These are phyloP conservation scores for Catharanthus roseus DNA, from an alignment of 257 asterid genomes.

Conservation along the genomic window DNA sequence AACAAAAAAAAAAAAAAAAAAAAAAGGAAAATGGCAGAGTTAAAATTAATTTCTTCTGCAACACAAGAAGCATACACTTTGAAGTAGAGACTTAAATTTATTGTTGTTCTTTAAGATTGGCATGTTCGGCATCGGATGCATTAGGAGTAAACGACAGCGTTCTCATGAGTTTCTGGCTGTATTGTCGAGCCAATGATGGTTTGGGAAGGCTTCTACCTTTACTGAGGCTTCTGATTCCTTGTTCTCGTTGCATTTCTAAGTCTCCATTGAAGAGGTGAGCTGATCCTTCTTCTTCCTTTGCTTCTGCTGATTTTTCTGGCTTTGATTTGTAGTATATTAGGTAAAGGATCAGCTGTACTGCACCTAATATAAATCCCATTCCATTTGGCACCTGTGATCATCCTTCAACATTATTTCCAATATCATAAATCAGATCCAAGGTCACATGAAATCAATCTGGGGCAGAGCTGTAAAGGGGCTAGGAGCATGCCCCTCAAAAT, in stretches of 20 bases:
- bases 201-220: constrained; percentile 43
- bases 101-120: constrained; percentile 1
- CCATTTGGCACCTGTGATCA: constrained; percentile 54
- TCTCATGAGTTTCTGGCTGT: constrained; percentile 30
- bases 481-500: no score
- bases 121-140: constrained; percentile 25
- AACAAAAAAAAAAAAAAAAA: no score
- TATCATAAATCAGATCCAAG: no score
- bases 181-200: constrained; percentile 29
- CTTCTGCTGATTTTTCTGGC: constrained; percentile 13
- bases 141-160: constrained; percentile 31
- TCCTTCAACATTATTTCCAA: no score
- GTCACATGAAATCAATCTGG: no score
- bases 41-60: no score
- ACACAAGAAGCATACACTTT: no score
- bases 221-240: constrained; percentile 18
- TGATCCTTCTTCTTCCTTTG: constrained; percentile 28
- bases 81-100: not conserved
- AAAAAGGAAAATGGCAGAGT: no score
- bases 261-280: constrained; percentile 24
- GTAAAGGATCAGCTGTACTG: constrained; percentile 45
- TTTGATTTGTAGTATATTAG: constrained; percentile 27
- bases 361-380: constrained; percentile 49
- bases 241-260: constrained; percentile 27
- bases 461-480: no score